phyloP scores from a whole-genome alignment of 1,139 yeast species.

The Saccharomyces hybrid region DNA sequence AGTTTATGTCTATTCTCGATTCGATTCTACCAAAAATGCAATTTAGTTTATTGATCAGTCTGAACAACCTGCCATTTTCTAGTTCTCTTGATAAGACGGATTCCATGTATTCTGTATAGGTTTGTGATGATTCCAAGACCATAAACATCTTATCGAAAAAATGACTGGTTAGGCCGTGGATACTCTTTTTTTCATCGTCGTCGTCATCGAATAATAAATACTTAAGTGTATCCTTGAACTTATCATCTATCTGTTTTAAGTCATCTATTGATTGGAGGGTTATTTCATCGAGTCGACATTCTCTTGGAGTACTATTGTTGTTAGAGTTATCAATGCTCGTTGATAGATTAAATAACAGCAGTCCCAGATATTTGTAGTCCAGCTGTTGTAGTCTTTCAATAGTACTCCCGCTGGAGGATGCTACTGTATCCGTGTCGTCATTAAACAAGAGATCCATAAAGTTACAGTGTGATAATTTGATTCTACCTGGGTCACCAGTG shows the following conservation, averaged over 20 bases:
- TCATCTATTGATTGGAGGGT: constrained; percentile 11
- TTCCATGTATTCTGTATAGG: constrained; percentile 58
- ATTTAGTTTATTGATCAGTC: constrained; percentile 74
- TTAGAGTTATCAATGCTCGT: constrained; percentile 35
- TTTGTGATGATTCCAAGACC: constrained; percentile 48
- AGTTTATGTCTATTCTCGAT: constrained; percentile 43
- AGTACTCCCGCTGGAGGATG: constrained; percentile 7
- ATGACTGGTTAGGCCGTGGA: constrained; percentile 17
- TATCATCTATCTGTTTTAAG: constrained; percentile 30
- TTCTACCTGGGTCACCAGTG: constrained; percentile 57
- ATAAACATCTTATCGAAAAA: constrained; percentile 34
- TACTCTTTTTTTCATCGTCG: constrained; percentile 28
- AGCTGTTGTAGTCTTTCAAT: constrained; percentile 37
- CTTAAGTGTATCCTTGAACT: constrained; percentile 32
- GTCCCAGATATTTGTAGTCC: constrained; percentile 55
- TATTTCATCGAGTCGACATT: constrained; percentile 7
- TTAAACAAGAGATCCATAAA: constrained; percentile 37
- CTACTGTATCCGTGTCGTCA: constrained; percentile 25
- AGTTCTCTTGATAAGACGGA: constrained; percentile 61
- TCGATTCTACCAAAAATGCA: constrained; percentile 75
- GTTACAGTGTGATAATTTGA: constrained; percentile 68
- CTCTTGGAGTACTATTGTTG: constrained; percentile 10
- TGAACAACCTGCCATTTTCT: constrained; percentile 81
- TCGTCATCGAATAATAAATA: constrained; percentile 31
- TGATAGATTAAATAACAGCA: constrained; percentile 50